Base-by-base conservation (phyloP, 2,329 filamentous ascomycete genomes). In the Pyrenophora graminea region DNA sequence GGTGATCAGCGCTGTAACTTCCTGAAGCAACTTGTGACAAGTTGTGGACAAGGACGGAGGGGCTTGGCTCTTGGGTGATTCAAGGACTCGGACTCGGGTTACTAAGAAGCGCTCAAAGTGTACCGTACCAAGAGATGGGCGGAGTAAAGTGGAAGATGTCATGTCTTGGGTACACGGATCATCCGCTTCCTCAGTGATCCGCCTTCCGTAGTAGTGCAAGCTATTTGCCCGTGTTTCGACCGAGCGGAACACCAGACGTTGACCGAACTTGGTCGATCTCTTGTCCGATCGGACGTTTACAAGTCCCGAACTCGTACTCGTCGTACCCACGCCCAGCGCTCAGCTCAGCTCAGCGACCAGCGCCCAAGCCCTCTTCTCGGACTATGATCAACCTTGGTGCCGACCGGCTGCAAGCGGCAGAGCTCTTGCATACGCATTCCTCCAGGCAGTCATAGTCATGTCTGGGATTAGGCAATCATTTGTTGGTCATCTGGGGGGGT, bases 161-260 rank as follows among this genome's bases (percentile, higher is more conserved):
- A 23, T 41, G 25, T 38, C n/a, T 23, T 7, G 18, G 18, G 33
- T 32, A 41, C 27, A 50, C 53, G 45, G 50, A 56, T 55, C 50
- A 44, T 52, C 44, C 27, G 39, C 36, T 15, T 44, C 15, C 23
- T 25, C 21, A 10, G 50, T 58, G 31, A 42, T 59, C 56, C 56
- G 53, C 49, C 27, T 30, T 51, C 45, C 45, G 19, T 37, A 43
- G 19, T 37, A 43, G 31, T 31, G 17, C 46, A 37, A 18, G 10
- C 19, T 21, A 21, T 27, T 34, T 54, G 51, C 40, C 62, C 61
- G 62, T 46, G 57, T 63, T 56, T 61, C 45, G 59, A 51, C 62
- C 59, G 59, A 62, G 52, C 57, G 56, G 56, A 55, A 38, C 25
- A 50, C 36, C 31, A 43, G 46, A 45, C 39, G 38, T 32, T 44